phyloP scores from a whole-genome alignment of 2,329 filamentous ascomycete genomes.

The Beauveria sp. region DNA sequence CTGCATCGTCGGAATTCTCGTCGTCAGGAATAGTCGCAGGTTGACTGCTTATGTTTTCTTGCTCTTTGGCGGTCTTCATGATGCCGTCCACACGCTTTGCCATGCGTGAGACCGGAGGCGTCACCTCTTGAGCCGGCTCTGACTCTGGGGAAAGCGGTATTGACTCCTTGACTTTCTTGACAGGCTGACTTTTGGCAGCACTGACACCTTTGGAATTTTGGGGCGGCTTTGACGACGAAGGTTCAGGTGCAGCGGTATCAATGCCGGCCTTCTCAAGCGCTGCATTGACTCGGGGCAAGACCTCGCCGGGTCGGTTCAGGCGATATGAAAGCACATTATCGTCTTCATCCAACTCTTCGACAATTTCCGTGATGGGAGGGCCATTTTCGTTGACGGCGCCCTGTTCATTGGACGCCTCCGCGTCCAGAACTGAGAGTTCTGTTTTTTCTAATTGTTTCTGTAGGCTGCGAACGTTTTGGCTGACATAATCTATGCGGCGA shows the following conservation, averaged over 20 bases:
- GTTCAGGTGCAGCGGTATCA: neutral
- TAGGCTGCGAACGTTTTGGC: conserved; percentile 68
- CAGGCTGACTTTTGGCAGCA: neutral
- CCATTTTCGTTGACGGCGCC: conserved; percentile 59
- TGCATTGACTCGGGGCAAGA: conserved; percentile 60
- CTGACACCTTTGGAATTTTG: neutral
- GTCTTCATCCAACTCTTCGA: conserved; percentile 86
- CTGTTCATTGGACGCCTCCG: conserved; percentile 51
- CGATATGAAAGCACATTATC: conserved; percentile 70
- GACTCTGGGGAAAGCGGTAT: neutral
- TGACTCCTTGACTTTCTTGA: conserved; percentile 6
- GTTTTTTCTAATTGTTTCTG: conserved; percentile 63
- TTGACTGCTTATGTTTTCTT: conserved; percentile 39
- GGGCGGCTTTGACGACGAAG: neutral
- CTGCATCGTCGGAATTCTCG: conserved; percentile 74
- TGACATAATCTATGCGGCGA: conserved; percentile 82
- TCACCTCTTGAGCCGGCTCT: conserved; percentile 18
- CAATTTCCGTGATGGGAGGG: conserved; percentile 79
- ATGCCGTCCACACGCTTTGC: conserved; percentile 46
- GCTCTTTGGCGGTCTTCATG: conserved; percentile 48
- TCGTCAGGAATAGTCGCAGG: conserved; percentile 56
- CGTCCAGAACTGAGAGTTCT: conserved; percentile 61
- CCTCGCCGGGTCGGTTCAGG: conserved; percentile 59
- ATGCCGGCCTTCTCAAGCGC: conserved; percentile 72
- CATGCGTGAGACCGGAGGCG: conserved; percentile 27